These are phyloP conservation scores for Onygenales sp. DNA, from an alignment of 2,329 filamentous ascomycete species.

Conservation along the genomic window DNA sequence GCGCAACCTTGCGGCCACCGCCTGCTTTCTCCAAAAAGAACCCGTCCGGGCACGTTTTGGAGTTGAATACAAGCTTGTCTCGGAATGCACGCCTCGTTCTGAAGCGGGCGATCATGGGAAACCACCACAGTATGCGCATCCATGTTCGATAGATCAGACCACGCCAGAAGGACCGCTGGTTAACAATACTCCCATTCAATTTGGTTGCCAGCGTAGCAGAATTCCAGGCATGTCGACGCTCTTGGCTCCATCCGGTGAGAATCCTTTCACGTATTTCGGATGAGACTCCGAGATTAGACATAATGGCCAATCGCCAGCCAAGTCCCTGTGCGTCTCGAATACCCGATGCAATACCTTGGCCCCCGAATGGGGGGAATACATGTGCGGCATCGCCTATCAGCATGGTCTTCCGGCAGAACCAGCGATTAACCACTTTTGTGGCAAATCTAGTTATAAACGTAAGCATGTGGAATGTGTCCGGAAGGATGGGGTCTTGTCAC, in stretches of 20 bases:
- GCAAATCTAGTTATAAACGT: neutral
- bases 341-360: slow-evolving; percentile 7
- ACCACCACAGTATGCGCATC: neutral
- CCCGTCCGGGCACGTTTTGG: neutral
- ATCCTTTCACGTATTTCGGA: neutral
- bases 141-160: neutral
- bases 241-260: neutral
- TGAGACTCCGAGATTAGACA: neutral
- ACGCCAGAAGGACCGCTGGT: neutral
- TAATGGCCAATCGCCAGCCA: neutral
- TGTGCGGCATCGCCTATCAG: slow-evolving; percentile 20
- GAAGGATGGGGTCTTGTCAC: slow-evolving; percentile 17
- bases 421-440: neutral
- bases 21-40: neutral
- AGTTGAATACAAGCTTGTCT: neutral
- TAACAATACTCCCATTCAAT: neutral
- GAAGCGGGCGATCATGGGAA: neutral
- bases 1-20: neutral
- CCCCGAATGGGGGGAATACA: slow-evolving; percentile 21
- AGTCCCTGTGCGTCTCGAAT: neutral
- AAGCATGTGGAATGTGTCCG: slow-evolving; percentile 12
- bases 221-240: neutral
- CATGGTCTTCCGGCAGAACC: neutral
- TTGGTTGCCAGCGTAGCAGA: neutral
- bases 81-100: neutral